Percentiles rank a stretch among this genome's conserved stretches.
Conservation (phyloP, 2,329 filamentous ascomycete species). For the Hirsutella minnesotensis region DNA sequence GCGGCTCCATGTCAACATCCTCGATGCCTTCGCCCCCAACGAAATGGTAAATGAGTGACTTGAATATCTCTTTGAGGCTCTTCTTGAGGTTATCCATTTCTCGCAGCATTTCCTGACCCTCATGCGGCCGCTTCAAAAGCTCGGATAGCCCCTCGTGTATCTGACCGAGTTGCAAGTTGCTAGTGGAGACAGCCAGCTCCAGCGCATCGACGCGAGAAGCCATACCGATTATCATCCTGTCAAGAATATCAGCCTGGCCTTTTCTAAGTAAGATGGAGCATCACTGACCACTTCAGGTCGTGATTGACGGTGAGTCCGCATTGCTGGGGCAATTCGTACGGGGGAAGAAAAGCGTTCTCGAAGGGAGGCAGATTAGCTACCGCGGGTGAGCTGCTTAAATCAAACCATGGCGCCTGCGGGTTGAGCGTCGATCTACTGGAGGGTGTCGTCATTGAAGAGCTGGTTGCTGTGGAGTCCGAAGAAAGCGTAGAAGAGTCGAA, state of each 20-base stretch:
- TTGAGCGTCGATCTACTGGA: background rate
- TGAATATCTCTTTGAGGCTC: slow-evolving; percentile 2
- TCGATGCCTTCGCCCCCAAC: background rate
- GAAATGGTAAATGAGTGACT: slow-evolving; percentile 1
- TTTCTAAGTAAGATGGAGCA: background rate
- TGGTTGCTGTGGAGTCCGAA: no score
- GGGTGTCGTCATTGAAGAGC: background rate
- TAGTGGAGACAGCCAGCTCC: background rate
- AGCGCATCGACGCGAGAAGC: background rate
- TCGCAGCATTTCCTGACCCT: background rate
- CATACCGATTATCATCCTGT: background rate
- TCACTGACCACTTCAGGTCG: no score
- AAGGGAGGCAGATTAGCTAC: background rate
- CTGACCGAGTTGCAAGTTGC: background rate
- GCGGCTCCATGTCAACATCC: no score
- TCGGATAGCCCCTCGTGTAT: background rate
- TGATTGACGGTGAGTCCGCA: no score
- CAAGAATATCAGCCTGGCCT: background rate
- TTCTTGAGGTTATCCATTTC: slow-evolving; percentile 2
- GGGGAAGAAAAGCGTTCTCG: no score
- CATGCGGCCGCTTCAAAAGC: background rate
- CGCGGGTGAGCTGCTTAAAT: background rate
- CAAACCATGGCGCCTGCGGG: background rate
- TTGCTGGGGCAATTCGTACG: no score
- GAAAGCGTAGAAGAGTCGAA: no score